These are phyloP conservation scores for Cercospora sp. DNA, from an alignment of 2,329 filamentous ascomycete species.

Conservation along the genomic window DNA sequence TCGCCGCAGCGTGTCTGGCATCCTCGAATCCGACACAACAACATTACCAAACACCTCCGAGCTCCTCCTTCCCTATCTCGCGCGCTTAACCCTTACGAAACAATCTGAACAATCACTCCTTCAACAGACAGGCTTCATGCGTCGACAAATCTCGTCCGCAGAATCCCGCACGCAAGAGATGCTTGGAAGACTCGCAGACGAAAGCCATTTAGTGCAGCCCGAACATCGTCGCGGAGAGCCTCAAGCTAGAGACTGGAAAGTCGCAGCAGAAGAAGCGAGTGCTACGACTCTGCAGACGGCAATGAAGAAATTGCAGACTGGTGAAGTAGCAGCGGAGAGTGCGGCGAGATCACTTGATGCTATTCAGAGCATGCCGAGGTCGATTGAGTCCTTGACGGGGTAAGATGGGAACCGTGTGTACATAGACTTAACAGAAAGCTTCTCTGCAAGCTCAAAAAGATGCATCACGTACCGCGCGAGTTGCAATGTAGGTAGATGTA, in stretches of 20 bases:
- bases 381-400: constrained; percentile 13
- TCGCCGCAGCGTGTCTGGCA: constrained; percentile 6
- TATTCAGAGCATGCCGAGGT: constrained; percentile 26
- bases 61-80: constrained; percentile 32
- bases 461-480: neutral
- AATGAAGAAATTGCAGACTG: constrained; percentile 24
- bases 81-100: constrained; percentile 24
- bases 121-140: constrained; percentile 32
- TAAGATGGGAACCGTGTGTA: neutral
- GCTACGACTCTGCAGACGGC: constrained; percentile 22
- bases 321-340: constrained; percentile 19
- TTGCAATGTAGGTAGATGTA: neutral
- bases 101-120: constrained; percentile 30
- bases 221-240: constrained; percentile 24
- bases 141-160: constrained; percentile 31
- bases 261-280: constrained; percentile 28
- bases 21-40: constrained; percentile 10
- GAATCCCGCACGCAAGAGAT: constrained; percentile 32
- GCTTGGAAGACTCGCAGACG: constrained; percentile 36
- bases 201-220: constrained; percentile 39
- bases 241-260: constrained; percentile 32
- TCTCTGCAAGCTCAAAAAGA: neutral
- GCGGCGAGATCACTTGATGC: constrained; percentile 23
- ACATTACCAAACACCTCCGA: constrained; percentile 20
- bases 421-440: neutral